Conservation (phyloP, 257 asterid species). For the Lavandula angustifolia region DNA sequence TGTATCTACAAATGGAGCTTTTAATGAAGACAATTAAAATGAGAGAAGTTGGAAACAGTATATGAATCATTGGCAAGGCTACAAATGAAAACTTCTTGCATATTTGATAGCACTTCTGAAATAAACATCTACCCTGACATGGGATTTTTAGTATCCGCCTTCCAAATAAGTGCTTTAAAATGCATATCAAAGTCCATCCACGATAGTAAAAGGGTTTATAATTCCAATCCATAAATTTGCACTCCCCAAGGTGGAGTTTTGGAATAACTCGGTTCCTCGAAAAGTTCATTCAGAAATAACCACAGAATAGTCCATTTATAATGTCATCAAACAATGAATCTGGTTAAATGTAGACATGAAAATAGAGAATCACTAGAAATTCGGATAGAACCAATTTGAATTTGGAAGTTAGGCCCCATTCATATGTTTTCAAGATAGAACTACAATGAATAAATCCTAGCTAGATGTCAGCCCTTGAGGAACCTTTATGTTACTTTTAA, state of each 20-base stretch:
- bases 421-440: constrained; percentile 12
- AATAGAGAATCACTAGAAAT: constrained; percentile 12
- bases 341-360: constrained; percentile 2
- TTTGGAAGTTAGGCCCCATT: not conserved
- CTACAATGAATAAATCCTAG: constrained; percentile 6
- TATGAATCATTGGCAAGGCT: not conserved
- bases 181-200: not conserved
- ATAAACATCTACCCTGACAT: not conserved
- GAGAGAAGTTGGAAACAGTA: constrained; percentile 10
- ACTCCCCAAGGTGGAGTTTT: not conserved
- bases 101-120: not conserved
- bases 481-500: not conserved
- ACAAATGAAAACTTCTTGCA: not conserved
- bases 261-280: not conserved
- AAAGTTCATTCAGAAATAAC: not conserved
- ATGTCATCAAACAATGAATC: not conserved
- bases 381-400: not conserved
- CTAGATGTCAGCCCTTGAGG: constrained; percentile 15
- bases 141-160: not conserved
- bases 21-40: not conserved
- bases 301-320: not conserved
- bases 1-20: constrained; percentile 4
- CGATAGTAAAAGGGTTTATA: not conserved
- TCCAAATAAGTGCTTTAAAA: not conserved
- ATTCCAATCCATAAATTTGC: not conserved